Evolutionary conservation across 116 monocot species (phyloP).

Genomic region (Papilionanthe hybrid): DNA sequence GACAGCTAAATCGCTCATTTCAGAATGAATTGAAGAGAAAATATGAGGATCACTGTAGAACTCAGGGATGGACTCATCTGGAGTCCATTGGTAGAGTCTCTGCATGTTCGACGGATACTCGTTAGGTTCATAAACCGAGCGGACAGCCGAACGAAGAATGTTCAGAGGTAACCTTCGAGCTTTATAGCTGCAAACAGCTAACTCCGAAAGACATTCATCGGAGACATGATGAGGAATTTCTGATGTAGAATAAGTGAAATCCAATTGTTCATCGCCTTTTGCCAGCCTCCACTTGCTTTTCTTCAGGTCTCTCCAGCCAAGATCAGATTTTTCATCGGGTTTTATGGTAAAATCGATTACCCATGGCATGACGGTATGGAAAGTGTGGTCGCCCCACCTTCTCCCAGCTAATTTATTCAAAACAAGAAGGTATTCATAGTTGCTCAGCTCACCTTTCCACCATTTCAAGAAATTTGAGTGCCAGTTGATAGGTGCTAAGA

Average conservation of each 20-base stretch:
- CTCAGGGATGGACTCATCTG: constrained; percentile 98
- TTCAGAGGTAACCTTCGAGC: constrained; percentile 86
- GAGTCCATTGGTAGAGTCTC: constrained; percentile 99
- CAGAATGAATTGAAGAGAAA: constrained; percentile 77
- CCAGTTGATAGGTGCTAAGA: constrained; percentile 52
- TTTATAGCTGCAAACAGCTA: constrained; percentile 98
- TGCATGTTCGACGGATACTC: constrained; percentile 98
- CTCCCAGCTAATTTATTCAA: constrained; percentile 94
- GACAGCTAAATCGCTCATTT: constrained; percentile 84
- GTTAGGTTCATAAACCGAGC: constrained; percentile 96
- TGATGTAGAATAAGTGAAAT: constrained; percentile 92
- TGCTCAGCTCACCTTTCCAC: constrained; percentile 90
- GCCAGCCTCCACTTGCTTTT: constrained; percentile 97
- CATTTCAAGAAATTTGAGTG: constrained; percentile 59
- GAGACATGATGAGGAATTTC: constrained; percentile 98
- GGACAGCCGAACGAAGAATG: constrained; percentile 77
- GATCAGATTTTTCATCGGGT: constrained; percentile 73
- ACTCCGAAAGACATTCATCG: constrained; percentile 95
- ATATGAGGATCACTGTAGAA: constrained; percentile 86
- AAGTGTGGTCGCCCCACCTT: constrained; percentile 94
- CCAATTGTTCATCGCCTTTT: constrained; percentile 98
- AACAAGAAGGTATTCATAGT: constrained; percentile 87
- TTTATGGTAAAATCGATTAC: constrained; percentile 91
- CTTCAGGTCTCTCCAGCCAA: constrained; percentile 88
- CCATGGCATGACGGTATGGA: constrained; percentile 99